Base-by-base conservation (phyloP, 305 asterid genomes). In the Solanum aculeatissimum region DNA sequence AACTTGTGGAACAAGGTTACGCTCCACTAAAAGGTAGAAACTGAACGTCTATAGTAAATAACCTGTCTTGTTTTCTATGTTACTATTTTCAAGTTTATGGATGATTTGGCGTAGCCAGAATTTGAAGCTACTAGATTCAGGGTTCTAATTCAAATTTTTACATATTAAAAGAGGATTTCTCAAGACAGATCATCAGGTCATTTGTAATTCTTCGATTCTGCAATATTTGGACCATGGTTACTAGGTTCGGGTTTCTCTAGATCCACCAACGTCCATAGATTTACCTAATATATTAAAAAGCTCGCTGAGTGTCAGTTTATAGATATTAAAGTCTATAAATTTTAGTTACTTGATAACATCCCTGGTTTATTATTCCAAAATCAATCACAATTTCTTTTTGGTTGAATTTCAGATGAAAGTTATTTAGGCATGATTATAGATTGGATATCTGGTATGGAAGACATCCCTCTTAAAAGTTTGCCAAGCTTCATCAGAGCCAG, bases 361-460 rank as follows among this genome's bases (percentile, higher is more conserved):
- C 32, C 66, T 21, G 4, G 66, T 62, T n/a, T 5, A 62, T n/a
- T 11, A 60, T 60, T 27, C 0, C 11, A 3, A 27, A 58, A 21
- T 21, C 23, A 58, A 60, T 60, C 18, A 2, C 19, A 27, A 21
- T 18, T 84, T 35, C 23, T 69, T 19, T 13, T 23, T 40, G 9
- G n/a, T 71, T 71, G 19, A 71, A 42, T 12, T 71, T 47, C 75
- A 85, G 90, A 86, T 81, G n/a, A 8, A 27, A 81, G 87, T 49
- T 84, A 43, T 16, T 32, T 89, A 53, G 90, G 85, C 12, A 85
- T 84, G 0, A 35, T 58, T 11, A 81, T 89, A 13, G 86, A 89
- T 54, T 87, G 88, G 89, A 82, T 87, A 51, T 87, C 91, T 13
- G 82, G 84, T 23, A 65, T 89, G 91, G 57, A 85, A 38, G 88